Conservation (phyloP, 73 alveolate genomes). For the Blepharisma japonicum region DNA sequence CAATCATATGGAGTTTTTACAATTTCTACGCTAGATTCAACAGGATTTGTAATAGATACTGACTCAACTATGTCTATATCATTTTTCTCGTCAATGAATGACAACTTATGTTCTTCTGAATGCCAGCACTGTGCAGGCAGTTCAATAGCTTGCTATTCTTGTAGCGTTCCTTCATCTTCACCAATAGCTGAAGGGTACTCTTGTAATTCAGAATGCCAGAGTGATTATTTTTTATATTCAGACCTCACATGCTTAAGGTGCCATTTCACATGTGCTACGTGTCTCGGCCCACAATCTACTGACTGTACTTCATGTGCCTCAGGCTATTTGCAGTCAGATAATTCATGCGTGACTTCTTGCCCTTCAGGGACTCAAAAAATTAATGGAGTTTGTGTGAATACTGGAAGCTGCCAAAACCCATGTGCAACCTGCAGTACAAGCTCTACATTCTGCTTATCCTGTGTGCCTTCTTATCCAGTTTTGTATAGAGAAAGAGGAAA, state of each 20-base stretch:
- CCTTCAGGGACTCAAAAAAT: background rate
- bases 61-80: background rate
- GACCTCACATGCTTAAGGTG: conserved; percentile 5
- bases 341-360: background rate
- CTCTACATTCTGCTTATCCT: background rate
- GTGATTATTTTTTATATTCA: background rate
- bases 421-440: conserved; percentile 19
- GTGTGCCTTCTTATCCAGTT: background rate
- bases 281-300: background rate
- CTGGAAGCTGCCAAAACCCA: background rate
- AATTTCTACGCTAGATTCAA: background rate
- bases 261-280: background rate
- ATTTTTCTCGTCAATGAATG: background rate
- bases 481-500: background rate
- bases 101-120: background rate
- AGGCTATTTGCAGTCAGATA: background rate
- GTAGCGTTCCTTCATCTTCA: background rate
- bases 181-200: background rate
- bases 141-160: background rate
- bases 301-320: background rate
- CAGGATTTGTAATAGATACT: background rate
- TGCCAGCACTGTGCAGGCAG: conserved; percentile 4
- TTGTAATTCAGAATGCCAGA: background rate
- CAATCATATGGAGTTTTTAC: background rate
- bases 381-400: background rate